Evolutionary conservation across 805 yeast species (phyloP).

Genomic region (Blastobotrys chiropterorum): DNA sequence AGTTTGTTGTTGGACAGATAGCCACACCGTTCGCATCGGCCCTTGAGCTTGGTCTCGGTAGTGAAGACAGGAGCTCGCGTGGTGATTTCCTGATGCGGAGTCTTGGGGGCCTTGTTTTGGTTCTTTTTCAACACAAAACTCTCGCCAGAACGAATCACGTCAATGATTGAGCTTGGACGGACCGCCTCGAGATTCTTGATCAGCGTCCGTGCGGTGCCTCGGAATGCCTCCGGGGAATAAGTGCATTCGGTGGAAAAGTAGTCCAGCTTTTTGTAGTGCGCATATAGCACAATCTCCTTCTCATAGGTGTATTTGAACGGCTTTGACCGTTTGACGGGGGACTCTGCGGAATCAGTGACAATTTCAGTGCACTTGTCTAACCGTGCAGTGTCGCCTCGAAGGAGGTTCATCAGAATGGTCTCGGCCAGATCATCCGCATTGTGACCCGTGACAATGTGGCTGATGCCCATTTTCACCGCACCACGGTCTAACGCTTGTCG

Average conservation of each 20-base stretch:
- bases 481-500: constrained; percentile 97
- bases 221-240: constrained; percentile 96
- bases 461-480: constrained; percentile 75
- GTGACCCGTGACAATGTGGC: constrained; percentile 95
- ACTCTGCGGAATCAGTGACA: constrained; percentile 69
- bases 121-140: constrained; percentile 48
- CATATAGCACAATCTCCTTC: constrained; percentile 94
- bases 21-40: constrained; percentile 80
- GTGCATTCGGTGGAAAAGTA: constrained; percentile 97
- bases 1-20: constrained; percentile 80
- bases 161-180: constrained; percentile 89
- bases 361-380: constrained; percentile 83
- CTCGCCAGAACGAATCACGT: constrained; percentile 92
- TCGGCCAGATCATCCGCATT: constrained; percentile 99
- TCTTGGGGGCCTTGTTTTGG: constrained; percentile 6
- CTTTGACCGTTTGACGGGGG: constrained; percentile 88
- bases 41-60: constrained; percentile 16
- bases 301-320: constrained; percentile 96
- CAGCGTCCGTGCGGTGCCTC: constrained; percentile 93
- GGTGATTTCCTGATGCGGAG: background rate
- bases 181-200: constrained; percentile 86
- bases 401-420: constrained; percentile 87
- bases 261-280: constrained; percentile 91
- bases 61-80: constrained; percentile 2
- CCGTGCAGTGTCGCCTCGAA: constrained; percentile 95